Conservation (phyloP, 2,329 filamentous ascomycete genomes). For the Botrytis medusae region DNA sequence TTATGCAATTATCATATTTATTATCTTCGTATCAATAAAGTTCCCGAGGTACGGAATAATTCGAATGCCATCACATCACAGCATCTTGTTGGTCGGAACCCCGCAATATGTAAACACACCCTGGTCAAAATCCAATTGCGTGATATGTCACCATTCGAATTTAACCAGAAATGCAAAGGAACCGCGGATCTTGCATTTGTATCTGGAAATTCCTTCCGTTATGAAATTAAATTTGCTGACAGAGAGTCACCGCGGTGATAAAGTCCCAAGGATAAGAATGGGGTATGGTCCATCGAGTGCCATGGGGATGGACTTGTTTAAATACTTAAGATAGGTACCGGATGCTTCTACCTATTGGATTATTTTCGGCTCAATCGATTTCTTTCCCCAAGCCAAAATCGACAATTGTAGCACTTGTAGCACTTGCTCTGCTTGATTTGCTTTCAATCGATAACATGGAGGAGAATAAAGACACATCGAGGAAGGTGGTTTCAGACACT, state of each 20-base stretch:
- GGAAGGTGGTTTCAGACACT: background rate
- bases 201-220: background rate
- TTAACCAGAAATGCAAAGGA: background rate
- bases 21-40: background rate
- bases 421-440: background rate
- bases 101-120: background rate
- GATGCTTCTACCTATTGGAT: background rate
- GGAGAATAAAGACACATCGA: background rate
- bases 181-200: background rate
- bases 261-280: background rate
- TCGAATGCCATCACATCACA: background rate
- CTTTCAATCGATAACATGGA: background rate
- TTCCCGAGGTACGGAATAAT: slow-evolving; percentile 10
- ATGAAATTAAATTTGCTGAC: background rate
- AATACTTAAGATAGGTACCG: background rate
- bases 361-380: background rate
- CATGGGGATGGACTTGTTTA: background rate
- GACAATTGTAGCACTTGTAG: background rate
- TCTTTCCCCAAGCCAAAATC: background rate
- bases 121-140: slow-evolving; percentile 10
- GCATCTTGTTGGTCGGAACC: slow-evolving; percentile 6
- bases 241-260: background rate
- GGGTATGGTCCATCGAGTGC: background rate
- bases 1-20: background rate
- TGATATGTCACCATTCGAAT: slow-evolving; percentile 17